A percentile compares a stretch with the other conserved stretches of the same genome.
These are phyloP conservation scores for Starmerella apis DNA, from an alignment of 805 yeast genomes.

Conservation along the genomic window DNA sequence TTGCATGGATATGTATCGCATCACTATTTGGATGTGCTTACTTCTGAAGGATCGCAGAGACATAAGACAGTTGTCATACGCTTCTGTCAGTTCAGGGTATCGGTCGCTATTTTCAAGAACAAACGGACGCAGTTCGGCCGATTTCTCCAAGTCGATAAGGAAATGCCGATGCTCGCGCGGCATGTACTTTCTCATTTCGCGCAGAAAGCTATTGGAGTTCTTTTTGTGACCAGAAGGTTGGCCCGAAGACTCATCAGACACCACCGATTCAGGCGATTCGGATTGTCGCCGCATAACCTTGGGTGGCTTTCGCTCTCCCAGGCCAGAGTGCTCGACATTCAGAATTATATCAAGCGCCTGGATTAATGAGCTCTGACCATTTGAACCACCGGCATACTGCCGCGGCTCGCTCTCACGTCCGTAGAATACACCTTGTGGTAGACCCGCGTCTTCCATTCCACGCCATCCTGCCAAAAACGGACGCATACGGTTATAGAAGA, in stretches of 20 bases:
- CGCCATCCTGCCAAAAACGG: conserved; percentile 93
- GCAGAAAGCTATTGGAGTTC: conserved; percentile 43
- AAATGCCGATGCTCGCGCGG: conserved; percentile 77
- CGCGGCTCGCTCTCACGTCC: conserved; percentile 52
- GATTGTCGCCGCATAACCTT: conserved; percentile 11
- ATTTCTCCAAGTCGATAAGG: conserved; percentile 47
- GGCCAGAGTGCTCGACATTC: conserved; percentile 65
- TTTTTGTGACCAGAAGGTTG: too few relatives aligned
- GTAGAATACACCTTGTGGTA: conserved; percentile 67
- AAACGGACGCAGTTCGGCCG: conserved; percentile 52
- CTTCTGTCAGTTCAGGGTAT: conserved; percentile 49
- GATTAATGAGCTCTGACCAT: conserved; percentile 83
- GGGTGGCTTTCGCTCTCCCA: conserved; percentile 44
- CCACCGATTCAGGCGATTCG: too few relatives aligned
- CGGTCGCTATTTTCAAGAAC: conserved; percentile 38
- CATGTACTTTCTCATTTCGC: conserved; percentile 82
- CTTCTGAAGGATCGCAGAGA: conserved; percentile 82
- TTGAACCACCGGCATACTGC: conserved; percentile 76
- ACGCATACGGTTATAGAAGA: conserved; percentile 73
- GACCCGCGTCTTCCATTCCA: conserved; percentile 78
- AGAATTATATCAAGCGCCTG: conserved; percentile 75
- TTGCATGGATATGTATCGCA: conserved; percentile 74
- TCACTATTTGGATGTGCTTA: conserved; percentile 85
- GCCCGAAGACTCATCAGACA: too few relatives aligned
- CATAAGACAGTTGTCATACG: conserved; percentile 83